Evolutionary conservation across 2,329 filamentous ascomycete species (phyloP), one percentile per base, ranked within the genome.

Genomic region (Exophiala sp.): DNA sequence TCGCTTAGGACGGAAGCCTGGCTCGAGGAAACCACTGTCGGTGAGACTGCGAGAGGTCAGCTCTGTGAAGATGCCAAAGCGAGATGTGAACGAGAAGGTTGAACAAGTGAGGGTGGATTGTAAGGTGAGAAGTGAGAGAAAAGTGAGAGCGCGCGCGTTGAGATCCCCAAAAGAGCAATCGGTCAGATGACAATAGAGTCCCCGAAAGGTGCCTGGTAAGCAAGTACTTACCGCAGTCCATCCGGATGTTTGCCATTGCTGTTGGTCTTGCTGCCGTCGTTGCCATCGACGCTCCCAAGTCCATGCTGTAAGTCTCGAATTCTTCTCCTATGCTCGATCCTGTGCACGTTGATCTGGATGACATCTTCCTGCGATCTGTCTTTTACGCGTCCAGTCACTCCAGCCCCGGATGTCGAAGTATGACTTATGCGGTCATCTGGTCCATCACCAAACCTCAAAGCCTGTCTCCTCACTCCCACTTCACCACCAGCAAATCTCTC

Each of bases 11-110:
- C 48, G 58, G 22, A 53, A 41, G 14, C 42, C 49, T 16, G 50
- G 50, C 19, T 60, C 58, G 13, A 60, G 50, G 14, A 59, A 47
- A 10, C 59, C 58, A 34, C 54, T 48, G 48, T 58, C 50, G 16
- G 40, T 50, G 18, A 60, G 37, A 14, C 57, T 60, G 32, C 29
- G 16, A 22, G 14, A 14, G 22, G 41, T 52, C 8, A 48, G 45
- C 39, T 9, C 2, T 43, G 16, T 13, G 4, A 19, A 34, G 29
- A 40, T 18, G 46, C 11, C 43, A 11, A 10, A 11, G 19, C 16
- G 27, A 5, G 32, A 34, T 2, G 10, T 16, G 19, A 10, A n/a
- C n/a, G 32, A 27, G 24, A 27, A 6, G 24, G 10, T 6, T 27
- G 24, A 27, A 27, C 24, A 38, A 38, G 14, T 21, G 35, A 4